Base-by-base conservation (phyloP, 2,329 filamentous ascomycete genomes). In the Colletotrichum sp. region DNA sequence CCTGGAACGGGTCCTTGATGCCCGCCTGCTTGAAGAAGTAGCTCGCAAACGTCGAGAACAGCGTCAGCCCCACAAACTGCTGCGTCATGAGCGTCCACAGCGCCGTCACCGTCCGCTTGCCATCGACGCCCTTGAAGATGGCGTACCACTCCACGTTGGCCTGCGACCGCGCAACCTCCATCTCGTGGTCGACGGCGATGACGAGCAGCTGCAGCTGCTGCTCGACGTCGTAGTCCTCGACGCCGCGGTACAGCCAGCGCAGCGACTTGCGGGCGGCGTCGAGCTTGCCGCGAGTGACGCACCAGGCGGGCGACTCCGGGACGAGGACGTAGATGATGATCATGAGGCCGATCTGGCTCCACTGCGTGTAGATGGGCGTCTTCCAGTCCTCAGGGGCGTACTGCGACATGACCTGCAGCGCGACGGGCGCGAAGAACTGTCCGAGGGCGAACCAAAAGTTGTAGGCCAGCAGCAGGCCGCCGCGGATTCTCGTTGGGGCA, bases 361-460 rank as follows among this genome's bases (percentile, higher is more conserved):
- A 88, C 80, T 88, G 77, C 0, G 86, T 87, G 69, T 87, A 87
- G 32, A 88, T 85, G 3, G 87, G 82, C 6, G 82, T 83, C 8
- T 82, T 80, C 73, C 83, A 88, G 62, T 87, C 79, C 24, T 81
- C 79, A 0, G 84, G 83, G 32, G 84, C 78, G 0, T 68, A 68
- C 10, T 78, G 71, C 55, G 82, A 82, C 3, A 88, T 79, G 3
- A 78, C 72, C 28, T 87, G 82, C 5, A 88, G 79, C 2, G 86
- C 86, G 0, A 88, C 81, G 6, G 83, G 85, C 3, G 85, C 86
- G 49, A 85, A 86, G 39, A 88, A 84, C n/a, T 83, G 81, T 2
- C 87, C 87, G 1, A 88, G 34, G 1, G 84, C 83, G 77, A 85
- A 88, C 87, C 87, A 89, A 77, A 87, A 83, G 67, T 81, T 85